Base-by-base conservation (phyloP, 768 basidiomycete genomes). In the Mycena galericulata region DNA sequence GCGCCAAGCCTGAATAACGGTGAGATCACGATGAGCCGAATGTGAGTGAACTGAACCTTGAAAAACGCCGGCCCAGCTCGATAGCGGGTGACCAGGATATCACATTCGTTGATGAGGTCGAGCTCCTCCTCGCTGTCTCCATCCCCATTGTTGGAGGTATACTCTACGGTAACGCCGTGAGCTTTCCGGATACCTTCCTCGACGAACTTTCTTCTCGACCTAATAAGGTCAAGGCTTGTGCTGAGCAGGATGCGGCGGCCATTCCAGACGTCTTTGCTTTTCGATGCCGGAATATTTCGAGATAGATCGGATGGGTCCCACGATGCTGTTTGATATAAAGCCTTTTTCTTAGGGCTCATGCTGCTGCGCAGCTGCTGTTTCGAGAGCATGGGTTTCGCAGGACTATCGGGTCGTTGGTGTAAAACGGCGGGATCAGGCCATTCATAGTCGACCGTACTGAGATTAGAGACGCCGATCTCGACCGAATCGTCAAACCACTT, bases 401-500 rank as follows among this genome's bases (percentile, higher is more conserved):
- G 45, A 50, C 27, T 70, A 68, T 2, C 74, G 70, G 69, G 63
- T 4, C 75, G 76, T 11, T 74, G 75, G 26, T 76, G 79, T 61
- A 86, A 79, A 18, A 92, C 73, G 4, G 79, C 77, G 0, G 93
- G 93, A 17, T 94, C 85, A 0, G 95, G 95, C 90, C 92, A 95
- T 68, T 89, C 82, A 70, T 92, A 95, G 18, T 84, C 79, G 0
- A 74, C 74, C 27, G 90, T 88, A 2, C 86, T 83, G 18, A 93
- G 77, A 12, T 79, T 78, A 15, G 85, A 77, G 18, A 82, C 71
- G 1, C 88, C 89, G n/a, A 94, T 80, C 14, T 86, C 82, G 36
- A 93, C 86, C 4, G 85, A 84, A 71, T 96, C 93, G 73, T 96
- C 93, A 66, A 96, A 96, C 96, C 96, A 98, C 69, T 96, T 92